Evolutionary conservation across 2,329 filamentous ascomycete species (phyloP).

Genomic region (Xenoacremonium recifei): DNA sequence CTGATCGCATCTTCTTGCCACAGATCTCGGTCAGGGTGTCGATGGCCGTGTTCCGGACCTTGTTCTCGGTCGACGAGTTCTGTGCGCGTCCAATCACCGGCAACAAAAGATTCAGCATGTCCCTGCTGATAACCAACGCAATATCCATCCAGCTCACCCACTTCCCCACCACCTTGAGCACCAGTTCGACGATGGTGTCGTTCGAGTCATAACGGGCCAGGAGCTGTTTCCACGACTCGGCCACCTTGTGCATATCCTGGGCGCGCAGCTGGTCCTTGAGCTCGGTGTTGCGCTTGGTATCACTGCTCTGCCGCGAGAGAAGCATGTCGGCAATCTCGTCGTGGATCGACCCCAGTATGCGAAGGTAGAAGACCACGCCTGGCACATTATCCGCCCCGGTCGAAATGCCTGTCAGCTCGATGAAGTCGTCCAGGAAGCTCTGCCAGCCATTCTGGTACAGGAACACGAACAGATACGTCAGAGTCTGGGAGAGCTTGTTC

Average conservation of each 20-base stretch:
- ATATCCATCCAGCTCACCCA: conserved; percentile 99
- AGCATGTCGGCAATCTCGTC: conserved; percentile 96
- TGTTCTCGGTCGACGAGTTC: conserved; percentile 63
- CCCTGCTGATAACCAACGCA: conserved; percentile 83
- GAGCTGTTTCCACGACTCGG: conserved; percentile 88
- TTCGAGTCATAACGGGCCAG: conserved; percentile 73
- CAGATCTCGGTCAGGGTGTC: conserved; percentile 95
- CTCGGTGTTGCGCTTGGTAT: conserved; percentile 82
- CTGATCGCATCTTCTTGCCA: conserved; percentile 94
- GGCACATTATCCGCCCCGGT: conserved; percentile 67
- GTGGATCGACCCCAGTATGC: conserved; percentile 84
- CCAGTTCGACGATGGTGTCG: conserved; percentile 78
- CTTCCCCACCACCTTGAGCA: conserved; percentile 86
- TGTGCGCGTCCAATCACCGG: conserved; percentile 80
- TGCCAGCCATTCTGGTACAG: conserved; percentile 87
- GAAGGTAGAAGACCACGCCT: conserved; percentile 84
- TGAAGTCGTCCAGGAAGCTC: conserved; percentile 86
- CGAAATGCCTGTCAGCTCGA: conserved; percentile 66
- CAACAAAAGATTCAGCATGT: conserved; percentile 81
- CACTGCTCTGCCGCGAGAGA: conserved; percentile 71
- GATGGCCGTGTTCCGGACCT: conserved; percentile 85
- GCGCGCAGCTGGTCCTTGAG: conserved; percentile 88
- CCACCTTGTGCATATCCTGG: conserved; percentile 85
- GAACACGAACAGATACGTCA: conserved; percentile 89
- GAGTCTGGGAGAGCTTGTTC: conserved; percentile 94